A percentile compares a stretch with the other conserved stretches of the same genome.
These are phyloP conservation scores for Stephania yunnanensis DNA, from an alignment of 164 flowering plant genomes.

Conservation along the genomic window DNA sequence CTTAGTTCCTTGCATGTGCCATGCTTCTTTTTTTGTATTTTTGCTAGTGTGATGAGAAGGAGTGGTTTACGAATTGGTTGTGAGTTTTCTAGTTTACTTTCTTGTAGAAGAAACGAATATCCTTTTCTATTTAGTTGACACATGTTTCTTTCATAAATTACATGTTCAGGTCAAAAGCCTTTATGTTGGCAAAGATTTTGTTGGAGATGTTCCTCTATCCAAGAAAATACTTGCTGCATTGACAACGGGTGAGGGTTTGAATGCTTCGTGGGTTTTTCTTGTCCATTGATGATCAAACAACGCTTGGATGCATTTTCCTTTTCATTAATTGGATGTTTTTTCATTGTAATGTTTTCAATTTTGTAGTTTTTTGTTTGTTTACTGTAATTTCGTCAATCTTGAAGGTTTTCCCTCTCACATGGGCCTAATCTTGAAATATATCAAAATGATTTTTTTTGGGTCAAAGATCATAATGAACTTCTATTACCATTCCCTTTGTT, in stretches of 20 bases:
- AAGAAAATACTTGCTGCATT: slow-evolving; percentile 83
- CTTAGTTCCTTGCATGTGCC: slow-evolving; percentile 4
- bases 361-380: too few relatives aligned
- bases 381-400: background rate
- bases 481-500: background rate
- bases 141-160: background rate
- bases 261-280: background rate
- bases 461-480: background rate
- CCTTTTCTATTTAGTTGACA: background rate
- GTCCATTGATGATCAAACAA: background rate
- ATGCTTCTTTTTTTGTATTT: background rate
- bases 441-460: too few relatives aligned
- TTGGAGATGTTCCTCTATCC: slow-evolving; percentile 64
- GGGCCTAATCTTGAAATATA: background rate
- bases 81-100: too few relatives aligned
- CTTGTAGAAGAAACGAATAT: background rate
- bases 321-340: background rate
- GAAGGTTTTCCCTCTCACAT: background rate
- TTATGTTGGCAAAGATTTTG: slow-evolving; percentile 56
- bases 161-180: slow-evolving; percentile 62
- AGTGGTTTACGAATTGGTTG: slow-evolving; percentile 65
- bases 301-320: background rate
- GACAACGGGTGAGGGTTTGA: slow-evolving; percentile 56
- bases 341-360: too few relatives aligned
- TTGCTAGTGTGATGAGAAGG: background rate